phyloP scores from a whole-genome alignment of 768 basidiomycete genomes.

The Phylloporus arenicola region DNA sequence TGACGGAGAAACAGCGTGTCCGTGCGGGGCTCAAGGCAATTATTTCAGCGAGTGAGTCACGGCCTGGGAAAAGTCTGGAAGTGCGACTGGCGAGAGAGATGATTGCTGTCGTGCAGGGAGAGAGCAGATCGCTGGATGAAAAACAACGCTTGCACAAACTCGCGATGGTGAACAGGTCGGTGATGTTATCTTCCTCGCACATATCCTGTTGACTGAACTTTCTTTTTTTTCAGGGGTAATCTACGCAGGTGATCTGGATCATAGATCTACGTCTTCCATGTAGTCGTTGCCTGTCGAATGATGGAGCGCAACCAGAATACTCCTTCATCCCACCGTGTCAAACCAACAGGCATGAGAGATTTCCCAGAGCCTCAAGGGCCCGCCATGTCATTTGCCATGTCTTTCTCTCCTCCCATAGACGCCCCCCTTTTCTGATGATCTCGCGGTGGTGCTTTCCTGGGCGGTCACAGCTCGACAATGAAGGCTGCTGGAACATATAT shows the following conservation, averaged over 20 bases:
- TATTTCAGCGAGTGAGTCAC: conserved; percentile 52
- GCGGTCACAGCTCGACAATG: background rate
- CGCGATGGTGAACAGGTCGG: conserved; percentile 77
- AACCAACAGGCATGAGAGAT: background rate
- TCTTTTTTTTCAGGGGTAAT: conserved; percentile 18
- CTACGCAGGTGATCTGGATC: conserved; percentile 10
- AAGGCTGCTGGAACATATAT: background rate
- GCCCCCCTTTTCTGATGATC: background rate
- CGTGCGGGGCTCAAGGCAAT: conserved; percentile 70
- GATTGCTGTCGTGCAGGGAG: conserved; percentile 61
- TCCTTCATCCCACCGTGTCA: conserved; percentile 1
- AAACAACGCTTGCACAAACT: conserved; percentile 60
- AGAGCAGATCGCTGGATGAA: conserved; percentile 52
- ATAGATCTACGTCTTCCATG: background rate
- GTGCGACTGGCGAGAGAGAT: conserved; percentile 78
- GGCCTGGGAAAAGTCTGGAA: conserved; percentile 52
- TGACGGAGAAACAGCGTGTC: conserved; percentile 77
- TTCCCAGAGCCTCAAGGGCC: background rate
- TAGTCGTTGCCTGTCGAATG: background rate
- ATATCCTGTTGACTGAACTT: conserved; percentile 1
- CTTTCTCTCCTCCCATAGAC: background rate
- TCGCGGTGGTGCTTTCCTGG: background rate
- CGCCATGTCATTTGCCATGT: background rate
- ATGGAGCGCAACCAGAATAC: background rate
- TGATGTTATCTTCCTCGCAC: background rate